phyloP scores from a whole-genome alignment of 1,284 basidiomycete species.

The Uromyces viciae-fabae region DNA sequence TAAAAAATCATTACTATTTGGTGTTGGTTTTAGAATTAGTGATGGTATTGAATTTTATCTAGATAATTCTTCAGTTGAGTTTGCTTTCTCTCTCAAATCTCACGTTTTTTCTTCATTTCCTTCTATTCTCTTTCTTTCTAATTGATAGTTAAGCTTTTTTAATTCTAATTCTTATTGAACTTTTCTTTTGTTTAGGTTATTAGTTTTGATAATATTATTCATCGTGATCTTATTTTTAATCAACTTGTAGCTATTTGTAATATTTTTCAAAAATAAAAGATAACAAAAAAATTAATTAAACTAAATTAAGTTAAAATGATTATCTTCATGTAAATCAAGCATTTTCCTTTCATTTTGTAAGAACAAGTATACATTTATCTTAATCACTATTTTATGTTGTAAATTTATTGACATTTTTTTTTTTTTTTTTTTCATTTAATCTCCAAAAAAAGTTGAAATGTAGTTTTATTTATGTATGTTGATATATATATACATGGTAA shows the following conservation, averaged over 20 bases:
- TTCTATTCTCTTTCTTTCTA: neutral
- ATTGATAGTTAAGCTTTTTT: neutral
- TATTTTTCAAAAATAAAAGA: neutral
- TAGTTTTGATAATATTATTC: conserved; percentile 31
- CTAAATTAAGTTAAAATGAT: neutral
- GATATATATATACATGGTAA: too few relatives aligned
- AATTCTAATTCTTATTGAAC: neutral
- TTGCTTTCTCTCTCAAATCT: neutral
- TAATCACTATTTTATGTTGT: neutral
- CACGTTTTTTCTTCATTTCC: neutral
- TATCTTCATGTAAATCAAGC: neutral
- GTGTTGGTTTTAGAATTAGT: conserved; percentile 26
- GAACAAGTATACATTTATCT: neutral
- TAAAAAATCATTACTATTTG: conserved; percentile 11
- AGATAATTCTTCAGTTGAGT: conserved; percentile 24
- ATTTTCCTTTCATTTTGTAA: neutral
- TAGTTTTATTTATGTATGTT: too few relatives aligned
- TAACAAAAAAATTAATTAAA: neutral
- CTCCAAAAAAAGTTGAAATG: too few relatives aligned
- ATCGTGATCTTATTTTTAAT: conserved; percentile 34
- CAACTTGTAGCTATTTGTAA: conserved; percentile 15
- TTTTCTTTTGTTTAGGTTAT: conserved; percentile 20
- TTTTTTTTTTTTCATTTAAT: neutral
- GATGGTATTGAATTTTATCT: conserved; percentile 35
- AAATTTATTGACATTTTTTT: neutral